phyloP scores from a whole-genome alignment of 495 filamentous ascomycete species.

The Penicillium riverlandense region DNA sequence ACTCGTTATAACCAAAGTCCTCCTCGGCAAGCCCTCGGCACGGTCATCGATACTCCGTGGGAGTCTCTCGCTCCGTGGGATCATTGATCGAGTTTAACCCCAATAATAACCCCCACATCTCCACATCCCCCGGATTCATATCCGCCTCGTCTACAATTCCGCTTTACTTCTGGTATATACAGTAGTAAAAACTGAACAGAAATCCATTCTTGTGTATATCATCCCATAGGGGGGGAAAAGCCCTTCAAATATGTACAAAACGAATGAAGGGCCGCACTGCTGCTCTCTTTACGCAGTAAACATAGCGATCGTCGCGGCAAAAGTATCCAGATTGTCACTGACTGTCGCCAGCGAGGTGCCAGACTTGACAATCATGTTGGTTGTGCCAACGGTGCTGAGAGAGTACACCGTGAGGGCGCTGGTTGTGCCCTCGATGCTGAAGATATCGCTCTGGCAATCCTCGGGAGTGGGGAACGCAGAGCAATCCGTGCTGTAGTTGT shows the following conservation, averaged over 20 bases:
- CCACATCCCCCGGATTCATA: conserved; percentile 7
- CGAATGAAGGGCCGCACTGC: neutral
- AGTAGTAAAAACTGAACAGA: no score
- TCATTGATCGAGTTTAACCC: neutral
- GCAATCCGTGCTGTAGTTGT: conserved; percentile 44
- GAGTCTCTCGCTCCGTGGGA: neutral
- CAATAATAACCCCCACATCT: neutral
- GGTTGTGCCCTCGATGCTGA: conserved; percentile 43
- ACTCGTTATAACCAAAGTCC: neutral
- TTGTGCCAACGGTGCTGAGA: conserved; percentile 43
- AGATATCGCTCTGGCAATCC: conserved; percentile 55
- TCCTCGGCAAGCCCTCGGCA: no score
- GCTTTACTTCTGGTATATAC: no score
- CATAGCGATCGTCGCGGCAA: conserved; percentile 45
- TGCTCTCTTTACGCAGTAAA: conserved; percentile 20
- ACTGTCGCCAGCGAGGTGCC: conserved; percentile 41
- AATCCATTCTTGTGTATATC: conserved; percentile 50
- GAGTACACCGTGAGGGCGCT: conserved; percentile 34
- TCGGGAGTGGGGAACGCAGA: conserved; percentile 38
- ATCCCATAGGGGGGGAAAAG: conserved; percentile 61
- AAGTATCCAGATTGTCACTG: conserved; percentile 48
- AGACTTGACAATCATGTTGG: conserved; percentile 39
- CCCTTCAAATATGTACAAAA: conserved; percentile 39
- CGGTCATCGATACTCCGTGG: no score
- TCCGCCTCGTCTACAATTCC: neutral